Evolutionary conservation across 2,329 filamentous ascomycete species (phyloP).

Genomic region (Lojkania enalia): DNA sequence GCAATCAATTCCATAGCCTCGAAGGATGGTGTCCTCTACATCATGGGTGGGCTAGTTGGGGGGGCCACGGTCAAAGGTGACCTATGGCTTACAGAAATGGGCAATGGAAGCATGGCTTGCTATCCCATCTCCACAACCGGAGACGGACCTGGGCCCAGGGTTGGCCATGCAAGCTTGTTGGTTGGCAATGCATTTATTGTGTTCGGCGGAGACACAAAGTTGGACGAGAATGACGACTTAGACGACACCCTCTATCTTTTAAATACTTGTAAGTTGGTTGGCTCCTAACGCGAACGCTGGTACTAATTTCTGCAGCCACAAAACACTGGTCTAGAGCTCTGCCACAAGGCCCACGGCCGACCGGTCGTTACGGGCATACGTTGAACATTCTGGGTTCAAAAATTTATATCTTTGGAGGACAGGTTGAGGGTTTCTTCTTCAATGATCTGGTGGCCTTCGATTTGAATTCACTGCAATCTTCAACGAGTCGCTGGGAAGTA

Average conservation of each 20-base stretch:
- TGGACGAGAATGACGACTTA: constrained; percentile 86
- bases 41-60: constrained; percentile 96
- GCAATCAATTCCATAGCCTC: constrained; percentile 91
- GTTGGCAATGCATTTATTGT: constrained; percentile 99
- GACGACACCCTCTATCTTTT: constrained; percentile 96
- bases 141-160: constrained; percentile 91
- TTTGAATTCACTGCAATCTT: constrained; percentile 88
- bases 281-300: not conserved
- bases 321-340: constrained; percentile 96
- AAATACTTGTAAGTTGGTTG: constrained; percentile 80
- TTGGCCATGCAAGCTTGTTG: constrained; percentile 89
- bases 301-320: constrained; percentile 76
- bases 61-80: constrained; percentile 96
- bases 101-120: constrained; percentile 77
- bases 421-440: constrained; percentile 97
- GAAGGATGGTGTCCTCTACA: constrained; percentile 95
- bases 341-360: constrained; percentile 80
- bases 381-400: constrained; percentile 96
- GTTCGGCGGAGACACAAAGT: constrained; percentile 97
- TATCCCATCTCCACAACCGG: constrained; percentile 90
- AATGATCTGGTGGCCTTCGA: constrained; percentile 96
- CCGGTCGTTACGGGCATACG: constrained; percentile 93
- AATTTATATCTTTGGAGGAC: constrained; percentile 95
- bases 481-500: constrained; percentile 91
- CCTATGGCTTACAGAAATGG: constrained; percentile 95